phyloP scores from a whole-genome alignment of 2,329 filamentous ascomycete genomes.

The Parascedosporium putredinis region DNA sequence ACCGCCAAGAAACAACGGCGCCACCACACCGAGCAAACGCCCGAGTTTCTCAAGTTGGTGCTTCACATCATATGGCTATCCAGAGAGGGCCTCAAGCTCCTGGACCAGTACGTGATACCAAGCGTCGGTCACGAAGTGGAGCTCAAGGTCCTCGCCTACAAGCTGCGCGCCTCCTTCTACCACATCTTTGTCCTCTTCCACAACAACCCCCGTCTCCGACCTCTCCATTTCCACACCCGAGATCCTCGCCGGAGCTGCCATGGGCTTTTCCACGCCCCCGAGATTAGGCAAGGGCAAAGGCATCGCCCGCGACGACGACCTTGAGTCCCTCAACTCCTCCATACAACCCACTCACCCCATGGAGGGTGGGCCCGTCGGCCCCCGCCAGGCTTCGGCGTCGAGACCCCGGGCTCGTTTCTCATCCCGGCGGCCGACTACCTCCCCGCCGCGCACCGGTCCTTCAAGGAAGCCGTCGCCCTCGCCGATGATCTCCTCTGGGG shows the following conservation, averaged over 20 bases:
- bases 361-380: slow-evolving; percentile 51
- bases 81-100: slow-evolving; percentile 76
- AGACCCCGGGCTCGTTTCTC: slow-evolving; percentile 47
- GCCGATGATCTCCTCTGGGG: slow-evolving; percentile 71
- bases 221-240: slow-evolving; percentile 44
- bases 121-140: slow-evolving; percentile 70
- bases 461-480: slow-evolving; percentile 64
- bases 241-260: slow-evolving; percentile 22
- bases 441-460: slow-evolving; percentile 69
- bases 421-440: slow-evolving; percentile 73
- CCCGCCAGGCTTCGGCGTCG: slow-evolving; percentile 41
- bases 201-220: slow-evolving; percentile 68
- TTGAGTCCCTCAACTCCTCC: slow-evolving; percentile 31
- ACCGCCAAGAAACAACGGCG: slow-evolving; percentile 73
- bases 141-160: slow-evolving; percentile 81
- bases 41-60: slow-evolving; percentile 72
- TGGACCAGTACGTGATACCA: slow-evolving; percentile 80
- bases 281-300: slow-evolving; percentile 39
- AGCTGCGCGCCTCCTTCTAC: slow-evolving; percentile 87
- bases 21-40: slow-evolving; percentile 67
- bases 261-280: slow-evolving; percentile 21
- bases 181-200: slow-evolving; percentile 96
- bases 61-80: slow-evolving; percentile 91
- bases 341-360: slow-evolving; percentile 36
- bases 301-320: slow-evolving; percentile 33